A percentile compares a stretch with the other conserved stretches of the same genome.
Conservation (phyloP, 768 basidiomycete species). For the Leccinum variicolor region DNA sequence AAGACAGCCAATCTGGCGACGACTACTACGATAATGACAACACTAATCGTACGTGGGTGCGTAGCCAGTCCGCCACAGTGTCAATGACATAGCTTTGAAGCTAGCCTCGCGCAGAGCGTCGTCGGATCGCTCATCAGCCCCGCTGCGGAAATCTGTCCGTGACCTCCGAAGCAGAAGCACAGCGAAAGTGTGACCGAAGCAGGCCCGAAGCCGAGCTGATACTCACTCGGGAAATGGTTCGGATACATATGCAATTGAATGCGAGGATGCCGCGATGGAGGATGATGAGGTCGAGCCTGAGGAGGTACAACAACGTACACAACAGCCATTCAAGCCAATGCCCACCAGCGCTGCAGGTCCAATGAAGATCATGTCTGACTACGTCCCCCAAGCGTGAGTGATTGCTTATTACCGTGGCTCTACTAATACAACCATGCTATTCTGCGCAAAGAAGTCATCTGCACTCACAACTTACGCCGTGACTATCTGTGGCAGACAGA, state of each 20-base stretch:
- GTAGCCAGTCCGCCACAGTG: too few species aligned
- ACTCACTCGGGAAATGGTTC: slow-evolving; percentile 17
- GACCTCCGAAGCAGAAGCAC: too few species aligned
- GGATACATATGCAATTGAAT: slow-evolving; percentile 26
- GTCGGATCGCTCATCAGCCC: too few species aligned
- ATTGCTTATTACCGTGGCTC: background rate
- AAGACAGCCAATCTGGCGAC: too few species aligned
- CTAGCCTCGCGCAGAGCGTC: too few species aligned
- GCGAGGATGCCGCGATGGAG: slow-evolving; percentile 67
- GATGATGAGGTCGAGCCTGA: slow-evolving; percentile 85
- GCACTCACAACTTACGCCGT: slow-evolving; percentile 74
- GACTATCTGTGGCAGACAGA: slow-evolving; percentile 87
- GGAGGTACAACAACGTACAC: slow-evolving; percentile 53
- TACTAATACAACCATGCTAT: slow-evolving; percentile 33
- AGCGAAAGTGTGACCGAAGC: too few species aligned
- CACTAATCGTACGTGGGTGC: too few species aligned
- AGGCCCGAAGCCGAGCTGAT: slow-evolving; percentile 41
- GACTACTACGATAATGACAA: too few species aligned
- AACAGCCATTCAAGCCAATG: slow-evolving; percentile 72
- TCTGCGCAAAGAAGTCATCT: slow-evolving; percentile 57
- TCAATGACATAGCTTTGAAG: too few species aligned
- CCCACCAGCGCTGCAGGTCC: slow-evolving; percentile 66
- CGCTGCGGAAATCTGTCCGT: too few species aligned
- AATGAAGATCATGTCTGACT: slow-evolving; percentile 95
- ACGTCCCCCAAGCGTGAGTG: slow-evolving; percentile 86